Evolutionary conservation across 1,284 basidiomycete species (phyloP).

Genomic region (Ustilago vetiveriae): DNA sequence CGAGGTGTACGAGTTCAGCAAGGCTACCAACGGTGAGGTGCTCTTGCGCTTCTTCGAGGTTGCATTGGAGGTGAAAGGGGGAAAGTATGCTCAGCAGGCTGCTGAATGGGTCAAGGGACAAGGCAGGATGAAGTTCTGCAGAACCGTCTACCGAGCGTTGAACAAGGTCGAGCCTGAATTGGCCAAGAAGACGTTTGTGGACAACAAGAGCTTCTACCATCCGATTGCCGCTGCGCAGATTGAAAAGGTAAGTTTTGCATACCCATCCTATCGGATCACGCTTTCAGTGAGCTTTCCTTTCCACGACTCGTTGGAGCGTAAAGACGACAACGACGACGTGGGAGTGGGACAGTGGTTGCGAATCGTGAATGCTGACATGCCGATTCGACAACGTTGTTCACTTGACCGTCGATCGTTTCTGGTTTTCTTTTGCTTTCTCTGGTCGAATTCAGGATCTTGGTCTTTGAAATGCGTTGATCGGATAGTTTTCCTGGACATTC

Average conservation of each 20-base stretch:
- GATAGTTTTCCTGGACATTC: background rate
- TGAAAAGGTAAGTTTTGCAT: conserved; percentile 58
- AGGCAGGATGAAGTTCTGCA: conserved; percentile 70
- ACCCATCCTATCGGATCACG: too few relatives aligned
- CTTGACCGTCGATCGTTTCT: conserved; percentile 2
- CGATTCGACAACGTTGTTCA: conserved; percentile 6
- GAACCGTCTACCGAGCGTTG: conserved; percentile 69
- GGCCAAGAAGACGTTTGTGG: conserved; percentile 73
- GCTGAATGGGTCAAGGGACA: conserved; percentile 70
- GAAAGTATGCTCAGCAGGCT: conserved; percentile 69
- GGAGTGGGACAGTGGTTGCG: background rate
- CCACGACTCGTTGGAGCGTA: too few relatives aligned
- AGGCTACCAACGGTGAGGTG: conserved; percentile 70
- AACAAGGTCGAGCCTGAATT: conserved; percentile 74
- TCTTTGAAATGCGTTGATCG: conserved; percentile 11
- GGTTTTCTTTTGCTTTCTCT: conserved; percentile 3
- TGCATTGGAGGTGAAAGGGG: conserved; percentile 68
- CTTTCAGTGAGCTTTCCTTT: background rate
- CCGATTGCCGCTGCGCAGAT: conserved; percentile 66
- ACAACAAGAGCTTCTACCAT: conserved; percentile 71
- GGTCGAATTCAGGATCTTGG: conserved; percentile 33
- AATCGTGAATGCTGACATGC: conserved; percentile 33
- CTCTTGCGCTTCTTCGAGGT: conserved; percentile 70
- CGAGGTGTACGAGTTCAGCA: conserved; percentile 68
- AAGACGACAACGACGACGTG: conserved; percentile 3